Evolutionary conservation across 257 asterid genomes (phyloP).

Genomic region (Gentiana straminea): DNA sequence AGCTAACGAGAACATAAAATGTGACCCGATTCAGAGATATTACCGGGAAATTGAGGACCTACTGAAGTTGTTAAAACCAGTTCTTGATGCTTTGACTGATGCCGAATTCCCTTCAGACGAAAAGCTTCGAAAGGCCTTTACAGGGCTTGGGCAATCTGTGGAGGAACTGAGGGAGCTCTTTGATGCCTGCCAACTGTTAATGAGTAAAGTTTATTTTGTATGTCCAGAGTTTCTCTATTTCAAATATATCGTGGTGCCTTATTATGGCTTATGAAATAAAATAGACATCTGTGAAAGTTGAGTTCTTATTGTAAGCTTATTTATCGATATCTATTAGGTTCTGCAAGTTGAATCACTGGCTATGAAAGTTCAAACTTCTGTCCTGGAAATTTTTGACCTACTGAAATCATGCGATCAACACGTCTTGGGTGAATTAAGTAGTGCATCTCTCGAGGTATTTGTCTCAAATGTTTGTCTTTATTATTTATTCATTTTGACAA

Average conservation of each 20-base stretch:
- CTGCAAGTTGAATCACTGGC: conserved; percentile 61
- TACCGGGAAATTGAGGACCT: conserved; percentile 19
- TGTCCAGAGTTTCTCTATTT: conserved; percentile 6
- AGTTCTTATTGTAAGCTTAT: conserved; percentile 8
- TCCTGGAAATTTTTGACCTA: conserved; percentile 58
- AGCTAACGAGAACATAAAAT: conserved; percentile 14
- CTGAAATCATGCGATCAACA: conserved; percentile 46
- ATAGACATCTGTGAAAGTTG: background rate
- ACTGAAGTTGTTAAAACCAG: conserved; percentile 21
- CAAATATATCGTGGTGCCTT: background rate
- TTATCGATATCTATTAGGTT: conserved; percentile 37
- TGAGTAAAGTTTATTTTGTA: conserved; percentile 30
- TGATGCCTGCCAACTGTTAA: conserved; percentile 18
- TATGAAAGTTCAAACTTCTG: conserved; percentile 30
- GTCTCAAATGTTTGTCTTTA: conserved; percentile 7
- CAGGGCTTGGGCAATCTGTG: conserved; percentile 12
- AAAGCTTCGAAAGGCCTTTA: conserved; percentile 19
- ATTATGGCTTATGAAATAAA: background rate
- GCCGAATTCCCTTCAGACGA: conserved; percentile 21
- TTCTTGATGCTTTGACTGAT: conserved; percentile 20
- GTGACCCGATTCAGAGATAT: conserved; percentile 15
- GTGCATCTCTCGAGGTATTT: conserved; percentile 65
- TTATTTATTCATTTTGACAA: background rate
- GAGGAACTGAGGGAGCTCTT: conserved; percentile 24
- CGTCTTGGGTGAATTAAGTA: conserved; percentile 36